Evolutionary conservation across 179 eudicot genomes (phyloP).

Genomic region (Sideroxylon spinosum): DNA sequence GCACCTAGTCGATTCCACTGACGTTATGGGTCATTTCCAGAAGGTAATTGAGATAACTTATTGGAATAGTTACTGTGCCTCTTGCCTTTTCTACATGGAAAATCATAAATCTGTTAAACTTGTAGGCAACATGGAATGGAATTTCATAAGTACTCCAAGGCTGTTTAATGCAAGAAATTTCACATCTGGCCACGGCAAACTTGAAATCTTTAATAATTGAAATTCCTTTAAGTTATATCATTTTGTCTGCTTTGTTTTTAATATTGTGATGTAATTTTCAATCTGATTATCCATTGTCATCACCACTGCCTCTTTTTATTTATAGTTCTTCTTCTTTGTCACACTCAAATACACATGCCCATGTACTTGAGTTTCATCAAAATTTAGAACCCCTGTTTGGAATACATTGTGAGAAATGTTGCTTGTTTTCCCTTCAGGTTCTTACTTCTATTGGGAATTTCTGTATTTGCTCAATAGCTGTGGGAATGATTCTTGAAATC

Average conservation of each 20-base stretch:
- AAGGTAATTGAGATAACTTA: conserved; percentile 32
- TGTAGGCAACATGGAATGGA: background rate
- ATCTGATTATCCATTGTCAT: no score
- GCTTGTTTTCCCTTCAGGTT: conserved; percentile 33
- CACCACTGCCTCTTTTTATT: no score
- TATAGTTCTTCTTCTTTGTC: no score
- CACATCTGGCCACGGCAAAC: background rate
- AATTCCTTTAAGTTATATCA: conserved; percentile 6
- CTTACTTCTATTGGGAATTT: conserved; percentile 70
- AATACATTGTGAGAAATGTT: conserved; percentile 1
- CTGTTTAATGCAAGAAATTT: background rate
- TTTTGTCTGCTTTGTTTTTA: no score
- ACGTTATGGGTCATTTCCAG: conserved; percentile 65
- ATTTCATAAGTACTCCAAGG: background rate
- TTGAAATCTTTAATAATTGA: background rate
- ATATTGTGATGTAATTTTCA: no score
- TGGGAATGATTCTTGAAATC: conserved; percentile 63
- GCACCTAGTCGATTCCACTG: conserved; percentile 62
- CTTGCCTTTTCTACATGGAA: background rate
- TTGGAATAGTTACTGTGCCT: no score
- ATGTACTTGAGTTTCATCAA: background rate
- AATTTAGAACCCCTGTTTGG: background rate
- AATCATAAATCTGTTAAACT: conserved; percentile 2
- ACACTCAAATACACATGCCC: no score
- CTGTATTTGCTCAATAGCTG: conserved; percentile 72